These are phyloP conservation scores for Aaosphaeria pasadenensis DNA, from an alignment of 2,329 filamentous ascomycete species.

Conservation along the genomic window DNA sequence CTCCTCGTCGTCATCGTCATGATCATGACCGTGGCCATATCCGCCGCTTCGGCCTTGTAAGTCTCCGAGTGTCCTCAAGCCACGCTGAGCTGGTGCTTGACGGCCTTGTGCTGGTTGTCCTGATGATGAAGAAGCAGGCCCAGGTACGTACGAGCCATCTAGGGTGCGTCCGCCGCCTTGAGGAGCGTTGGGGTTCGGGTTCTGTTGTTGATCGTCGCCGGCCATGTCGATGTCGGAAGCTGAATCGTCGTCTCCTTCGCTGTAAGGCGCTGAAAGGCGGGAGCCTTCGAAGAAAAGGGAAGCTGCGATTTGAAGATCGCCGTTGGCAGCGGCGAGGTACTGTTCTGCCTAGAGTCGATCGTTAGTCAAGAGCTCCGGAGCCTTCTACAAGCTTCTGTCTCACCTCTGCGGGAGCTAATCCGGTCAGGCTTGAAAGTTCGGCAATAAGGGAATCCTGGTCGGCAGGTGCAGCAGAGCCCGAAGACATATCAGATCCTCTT, in stretches of 20 bases:
- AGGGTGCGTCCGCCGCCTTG: constrained; percentile 36
- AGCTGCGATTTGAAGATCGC: constrained; percentile 45
- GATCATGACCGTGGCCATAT: constrained; percentile 41
- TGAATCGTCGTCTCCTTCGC: constrained; percentile 16
- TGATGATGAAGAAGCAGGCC: constrained; percentile 20
- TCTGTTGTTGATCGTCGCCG: constrained; percentile 24
- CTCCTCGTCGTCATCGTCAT: constrained; percentile 60
- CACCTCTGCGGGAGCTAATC: constrained; percentile 31
- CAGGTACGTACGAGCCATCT: constrained; percentile 32
- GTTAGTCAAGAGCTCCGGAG: constrained; percentile 20
- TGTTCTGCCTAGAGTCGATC: constrained; percentile 39
- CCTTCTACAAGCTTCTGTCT: constrained; percentile 27
- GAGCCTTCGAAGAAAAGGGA: constrained; percentile 41
- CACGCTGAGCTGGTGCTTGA: constrained; percentile 29
- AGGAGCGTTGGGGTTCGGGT: constrained; percentile 15
- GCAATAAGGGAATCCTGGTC: constrained; percentile 34
- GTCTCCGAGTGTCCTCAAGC: constrained; percentile 45
- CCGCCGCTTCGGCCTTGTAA: constrained; percentile 37
- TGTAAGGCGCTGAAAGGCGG: not conserved
- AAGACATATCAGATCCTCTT: constrained; percentile 26
- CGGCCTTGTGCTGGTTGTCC: constrained; percentile 16
- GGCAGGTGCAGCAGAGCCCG: constrained; percentile 20
- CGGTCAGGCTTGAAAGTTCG: constrained; percentile 33
- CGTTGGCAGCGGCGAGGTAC: constrained; percentile 43
- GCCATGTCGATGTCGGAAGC: constrained; percentile 33